phyloP scores from a whole-genome alignment of 495 filamentous ascomycete species.

The Aspergillus sparsus region DNA sequence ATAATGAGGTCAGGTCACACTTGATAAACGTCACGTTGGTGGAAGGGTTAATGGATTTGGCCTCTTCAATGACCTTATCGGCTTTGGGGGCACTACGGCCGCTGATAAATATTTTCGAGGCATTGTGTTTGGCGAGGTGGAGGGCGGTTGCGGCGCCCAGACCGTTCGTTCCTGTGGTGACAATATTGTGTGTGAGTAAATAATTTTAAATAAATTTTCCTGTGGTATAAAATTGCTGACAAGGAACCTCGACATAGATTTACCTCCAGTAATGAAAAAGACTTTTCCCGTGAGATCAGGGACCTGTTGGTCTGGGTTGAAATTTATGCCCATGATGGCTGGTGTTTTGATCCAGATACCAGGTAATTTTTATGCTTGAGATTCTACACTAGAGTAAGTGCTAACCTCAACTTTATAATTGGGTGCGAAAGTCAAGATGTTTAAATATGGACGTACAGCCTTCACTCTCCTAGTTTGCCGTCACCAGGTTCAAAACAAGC shows the following conservation, averaged over 20 bases:
- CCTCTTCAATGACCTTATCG: conserved; percentile 41
- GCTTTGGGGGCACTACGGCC: conserved; percentile 51
- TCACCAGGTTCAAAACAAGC: too few relatives aligned
- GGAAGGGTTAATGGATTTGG: conserved; percentile 18
- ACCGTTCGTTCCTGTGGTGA: conserved; percentile 45
- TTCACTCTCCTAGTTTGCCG: too few relatives aligned
- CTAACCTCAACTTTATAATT: too few relatives aligned
- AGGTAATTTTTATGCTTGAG: too few relatives aligned
- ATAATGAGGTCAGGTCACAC: conserved; percentile 49
- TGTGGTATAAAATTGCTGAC: not conserved
- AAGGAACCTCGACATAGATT: too few relatives aligned
- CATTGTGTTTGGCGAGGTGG: conserved; percentile 54
- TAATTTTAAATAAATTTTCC: not conserved
- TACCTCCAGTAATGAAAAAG: conserved; percentile 61
- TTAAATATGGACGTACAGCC: too few relatives aligned
- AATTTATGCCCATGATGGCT: not conserved
- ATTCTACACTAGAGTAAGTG: too few relatives aligned
- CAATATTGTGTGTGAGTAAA: too few relatives aligned
- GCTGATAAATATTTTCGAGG: conserved; percentile 59
- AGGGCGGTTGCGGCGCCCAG: conserved; percentile 57
- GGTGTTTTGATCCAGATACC: too few relatives aligned
- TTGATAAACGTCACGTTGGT: conserved; percentile 40
- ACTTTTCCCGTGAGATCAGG: conserved; percentile 54
- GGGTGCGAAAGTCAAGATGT: too few relatives aligned
- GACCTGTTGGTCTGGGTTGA: conserved; percentile 45